A percentile compares a stretch with the other conserved stretches of the same genome.
These are phyloP conservation scores for Pisolithus microcarpus DNA, from an alignment of 768 basidiomycete species.

Conservation along the genomic window DNA sequence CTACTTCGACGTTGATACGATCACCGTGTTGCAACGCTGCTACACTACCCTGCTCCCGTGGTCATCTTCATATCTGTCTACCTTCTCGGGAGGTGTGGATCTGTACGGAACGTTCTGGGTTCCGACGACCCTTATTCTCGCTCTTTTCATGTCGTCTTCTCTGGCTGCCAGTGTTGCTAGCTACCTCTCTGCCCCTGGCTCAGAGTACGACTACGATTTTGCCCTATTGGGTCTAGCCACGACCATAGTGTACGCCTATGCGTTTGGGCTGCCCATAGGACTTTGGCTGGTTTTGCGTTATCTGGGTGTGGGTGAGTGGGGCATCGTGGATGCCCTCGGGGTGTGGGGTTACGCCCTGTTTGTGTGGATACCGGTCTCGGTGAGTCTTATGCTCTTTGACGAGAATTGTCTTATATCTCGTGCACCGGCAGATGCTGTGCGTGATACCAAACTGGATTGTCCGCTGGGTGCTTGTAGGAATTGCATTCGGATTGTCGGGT, in stretches of 20 bases:
- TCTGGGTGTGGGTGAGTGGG: slow-evolving; percentile 85
- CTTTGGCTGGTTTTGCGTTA: slow-evolving; percentile 85
- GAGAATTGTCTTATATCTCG: neutral
- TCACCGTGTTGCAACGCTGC: slow-evolving; percentile 67
- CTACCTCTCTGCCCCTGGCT: slow-evolving; percentile 63
- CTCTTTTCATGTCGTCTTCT: slow-evolving; percentile 89
- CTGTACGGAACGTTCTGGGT: slow-evolving; percentile 97
- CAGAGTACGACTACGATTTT: slow-evolving; percentile 76
- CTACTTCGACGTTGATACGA: slow-evolving; percentile 86
- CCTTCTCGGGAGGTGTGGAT: slow-evolving; percentile 49
- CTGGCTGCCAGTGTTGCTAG: slow-evolving; percentile 80
- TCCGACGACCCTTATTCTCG: slow-evolving; percentile 88
- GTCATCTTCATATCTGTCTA: slow-evolving; percentile 54
- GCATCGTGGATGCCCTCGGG: slow-evolving; percentile 73
- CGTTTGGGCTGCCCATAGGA: slow-evolving; percentile 69
- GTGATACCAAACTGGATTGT: slow-evolving; percentile 78
- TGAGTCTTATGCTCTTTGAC: slow-evolving; percentile 29
- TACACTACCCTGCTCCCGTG: slow-evolving; percentile 74
- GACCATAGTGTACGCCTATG: slow-evolving; percentile 82
- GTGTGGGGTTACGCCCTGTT: slow-evolving; percentile 81
- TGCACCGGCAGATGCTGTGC: slow-evolving; percentile 58
- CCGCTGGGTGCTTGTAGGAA: slow-evolving; percentile 71
- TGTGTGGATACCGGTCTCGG: slow-evolving; percentile 84
- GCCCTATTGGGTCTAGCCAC: slow-evolving; percentile 76
- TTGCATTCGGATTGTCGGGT: slow-evolving; percentile 75